Percentiles rank a stretch among this genome's conserved stretches.
Evolutionary conservation across 108 stramenopile genomes (phyloP).

Genomic region (Seminavis robusta): DNA sequence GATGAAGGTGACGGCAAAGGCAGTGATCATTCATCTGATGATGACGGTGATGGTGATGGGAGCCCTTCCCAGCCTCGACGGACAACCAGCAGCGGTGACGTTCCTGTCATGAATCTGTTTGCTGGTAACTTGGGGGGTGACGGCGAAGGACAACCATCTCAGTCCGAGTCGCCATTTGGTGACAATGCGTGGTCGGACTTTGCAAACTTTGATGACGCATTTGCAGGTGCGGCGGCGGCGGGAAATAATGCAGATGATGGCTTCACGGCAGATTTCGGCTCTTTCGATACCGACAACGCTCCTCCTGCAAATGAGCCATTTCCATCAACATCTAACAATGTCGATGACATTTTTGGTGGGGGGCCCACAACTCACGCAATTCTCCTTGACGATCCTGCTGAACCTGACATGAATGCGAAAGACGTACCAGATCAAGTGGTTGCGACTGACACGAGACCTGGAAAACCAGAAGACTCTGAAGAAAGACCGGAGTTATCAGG

Average conservation of each 20-base stretch:
- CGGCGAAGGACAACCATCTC: too few species aligned
- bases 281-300: too few species aligned
- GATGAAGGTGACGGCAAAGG: constrained; percentile 13
- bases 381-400: constrained; percentile 17
- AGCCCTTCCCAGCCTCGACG: too few species aligned
- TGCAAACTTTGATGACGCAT: constrained; percentile 66
- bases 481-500: too few species aligned
- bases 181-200: constrained; percentile 46
- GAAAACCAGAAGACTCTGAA: too few species aligned
- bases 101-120: constrained; percentile 74
- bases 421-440: too few species aligned
- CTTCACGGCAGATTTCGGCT: too few species aligned
- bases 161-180: too few species aligned
- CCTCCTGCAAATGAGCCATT: neutral
- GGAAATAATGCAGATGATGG: constrained; percentile 2
- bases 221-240: constrained; percentile 15
- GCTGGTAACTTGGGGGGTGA: constrained; percentile 55
- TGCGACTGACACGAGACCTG: too few species aligned
- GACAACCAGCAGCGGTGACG: constrained; percentile 1
- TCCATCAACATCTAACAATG: constrained; percentile 4
- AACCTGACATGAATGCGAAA: too few species aligned
- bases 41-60: neutral
- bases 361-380: constrained; percentile 19
- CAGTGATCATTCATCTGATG: constrained; percentile 3
- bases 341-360: constrained; percentile 29